These are phyloP conservation scores for Candida glucosophila DNA, from an alignment of 1,139 yeast genomes.

Conservation along the genomic window DNA sequence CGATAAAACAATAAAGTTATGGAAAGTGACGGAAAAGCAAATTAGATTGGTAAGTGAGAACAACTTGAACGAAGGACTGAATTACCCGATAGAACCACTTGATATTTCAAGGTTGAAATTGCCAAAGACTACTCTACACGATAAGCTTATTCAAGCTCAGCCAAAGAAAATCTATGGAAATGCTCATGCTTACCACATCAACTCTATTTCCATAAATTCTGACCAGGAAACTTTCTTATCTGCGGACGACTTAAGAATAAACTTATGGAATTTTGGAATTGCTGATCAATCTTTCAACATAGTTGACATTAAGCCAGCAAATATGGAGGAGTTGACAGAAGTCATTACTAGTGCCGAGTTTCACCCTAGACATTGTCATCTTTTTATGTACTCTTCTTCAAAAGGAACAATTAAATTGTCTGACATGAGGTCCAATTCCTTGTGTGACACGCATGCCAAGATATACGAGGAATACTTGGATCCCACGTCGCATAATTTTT, in stretches of 20 bases:
- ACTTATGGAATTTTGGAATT: slow-evolving; percentile 90
- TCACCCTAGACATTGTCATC: slow-evolving; percentile 87
- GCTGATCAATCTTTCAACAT: slow-evolving; percentile 95
- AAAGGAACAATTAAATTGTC: slow-evolving; percentile 94
- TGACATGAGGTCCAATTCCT: slow-evolving; percentile 93
- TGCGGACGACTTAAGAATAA: slow-evolving; percentile 91
- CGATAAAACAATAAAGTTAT: slow-evolving; percentile 93
- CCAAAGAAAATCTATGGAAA: slow-evolving; percentile 89
- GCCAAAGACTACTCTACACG: slow-evolving; percentile 86
- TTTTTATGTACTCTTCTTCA: slow-evolving; percentile 94
- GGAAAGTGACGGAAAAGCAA: slow-evolving; percentile 93
- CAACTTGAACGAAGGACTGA: slow-evolving; percentile 48
- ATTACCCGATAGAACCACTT: slow-evolving; percentile 12
- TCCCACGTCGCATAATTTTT: slow-evolving; percentile 88
- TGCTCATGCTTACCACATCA: slow-evolving; percentile 97
- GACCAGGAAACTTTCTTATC: slow-evolving; percentile 94
- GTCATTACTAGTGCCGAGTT: slow-evolving; percentile 98
- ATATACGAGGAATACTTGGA: slow-evolving; percentile 90
- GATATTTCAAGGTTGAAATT: slow-evolving; percentile 45
- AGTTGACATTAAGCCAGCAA: slow-evolving; percentile 95
- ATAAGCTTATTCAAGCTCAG: slow-evolving; percentile 89
- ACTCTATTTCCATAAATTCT: slow-evolving; percentile 90
- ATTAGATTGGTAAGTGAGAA: slow-evolving; percentile 89
- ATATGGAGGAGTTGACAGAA: slow-evolving; percentile 98
- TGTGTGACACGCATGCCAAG: slow-evolving; percentile 87